These are phyloP conservation scores for Agaricales sp. DNA, from an alignment of 1,284 basidiomycete species.

Conservation along the genomic window DNA sequence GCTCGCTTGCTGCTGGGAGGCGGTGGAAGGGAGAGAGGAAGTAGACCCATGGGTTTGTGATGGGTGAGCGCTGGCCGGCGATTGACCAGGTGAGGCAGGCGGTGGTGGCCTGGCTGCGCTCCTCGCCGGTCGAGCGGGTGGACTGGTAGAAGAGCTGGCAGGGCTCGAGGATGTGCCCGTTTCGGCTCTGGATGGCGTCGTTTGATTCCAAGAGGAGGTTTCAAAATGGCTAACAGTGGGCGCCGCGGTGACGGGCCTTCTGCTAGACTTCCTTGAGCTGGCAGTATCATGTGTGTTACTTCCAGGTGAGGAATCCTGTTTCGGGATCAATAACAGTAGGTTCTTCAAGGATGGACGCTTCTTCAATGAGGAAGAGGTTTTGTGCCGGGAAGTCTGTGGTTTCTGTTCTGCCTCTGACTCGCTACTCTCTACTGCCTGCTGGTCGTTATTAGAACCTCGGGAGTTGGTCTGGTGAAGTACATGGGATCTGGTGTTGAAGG, in stretches of 20 bases:
- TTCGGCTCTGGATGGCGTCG: constrained; percentile 7
- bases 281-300: too few species aligned
- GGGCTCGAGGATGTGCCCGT: constrained; percentile 6
- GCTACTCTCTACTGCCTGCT: neutral
- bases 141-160: constrained; percentile 6
- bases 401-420: neutral
- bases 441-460: too few species aligned
- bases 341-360: neutral
- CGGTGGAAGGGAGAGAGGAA: too few species aligned
- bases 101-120: constrained; percentile 13
- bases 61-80: too few species aligned
- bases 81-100: constrained; percentile 12
- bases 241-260: neutral
- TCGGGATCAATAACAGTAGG: neutral
- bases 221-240: neutral
- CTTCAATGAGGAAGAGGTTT: neutral
- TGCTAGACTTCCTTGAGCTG: neutral
- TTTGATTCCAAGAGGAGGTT: too few species aligned
- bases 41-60: too few species aligned
- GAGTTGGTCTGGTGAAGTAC: neutral
- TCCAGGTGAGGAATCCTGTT: neutral
- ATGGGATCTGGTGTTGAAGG: too few species aligned
- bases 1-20: too few species aligned
- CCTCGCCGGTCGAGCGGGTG: constrained; percentile 10
- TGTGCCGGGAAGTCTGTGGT: neutral